Evolutionary conservation across 2,329 filamentous ascomycete species (phyloP), one percentile per base, ranked within the genome.

Genomic region (Aspergillus calidoustus): DNA sequence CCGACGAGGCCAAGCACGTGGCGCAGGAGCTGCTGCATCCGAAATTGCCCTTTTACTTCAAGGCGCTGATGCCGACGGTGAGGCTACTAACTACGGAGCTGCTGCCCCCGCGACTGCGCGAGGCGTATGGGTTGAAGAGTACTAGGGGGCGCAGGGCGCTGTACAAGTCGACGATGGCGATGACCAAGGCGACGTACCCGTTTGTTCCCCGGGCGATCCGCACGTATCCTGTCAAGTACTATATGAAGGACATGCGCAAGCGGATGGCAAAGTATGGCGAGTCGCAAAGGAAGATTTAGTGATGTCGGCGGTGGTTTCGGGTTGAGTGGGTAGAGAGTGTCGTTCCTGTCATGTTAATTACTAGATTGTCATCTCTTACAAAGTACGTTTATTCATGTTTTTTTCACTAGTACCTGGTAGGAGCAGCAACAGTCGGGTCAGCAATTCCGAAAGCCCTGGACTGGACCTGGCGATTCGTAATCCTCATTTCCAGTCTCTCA

Each of bases 71-170:
- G 56, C 74, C 74, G 1, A 53, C 71, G 7, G 57, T 74, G 1
- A 67, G 74, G 1, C 48, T 76, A 3, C 59, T 71, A 3, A 76
- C 73, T 23, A 70, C 74, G 17, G 75, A 76, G 58, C 72, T 76
- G 71, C 66, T 77, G 1, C 74, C 75, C 5, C 74, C 72, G 7
- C 64, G 65, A 5, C 57, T 77, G 46, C 66, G 75, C 1, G 73
- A 76, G 58, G 72, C 68, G 3, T 77, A 76, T 51, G 74, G 72
- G 15, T 61, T 77, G n/a, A 68, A 70, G 22, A 75, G 71, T 3
- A 72, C 72, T 1, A 55, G 60, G 17, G 51, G 60, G 2, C 72
- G 73, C 4, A 64, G 72, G 7, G 63, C 66, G 2, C 55, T 74
- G 50, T 77, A 77, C 52, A 69, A 70, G 0, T 68, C 69, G 7